phyloP scores from a whole-genome alignment of 805 yeast species.

The Schwanniomyces yamadae region DNA sequence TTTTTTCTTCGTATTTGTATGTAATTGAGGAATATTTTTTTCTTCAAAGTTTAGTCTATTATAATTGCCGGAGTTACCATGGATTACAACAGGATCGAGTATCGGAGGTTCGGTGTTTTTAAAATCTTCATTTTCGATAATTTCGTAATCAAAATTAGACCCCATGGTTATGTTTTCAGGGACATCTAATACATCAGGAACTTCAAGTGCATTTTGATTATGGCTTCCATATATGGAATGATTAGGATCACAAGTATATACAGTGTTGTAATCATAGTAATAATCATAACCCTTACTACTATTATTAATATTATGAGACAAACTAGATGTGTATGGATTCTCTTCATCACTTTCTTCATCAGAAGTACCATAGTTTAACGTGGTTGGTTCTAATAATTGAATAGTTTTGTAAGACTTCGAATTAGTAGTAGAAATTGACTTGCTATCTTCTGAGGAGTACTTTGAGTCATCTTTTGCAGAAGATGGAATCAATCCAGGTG shows the following conservation, averaged over 20 bases:
- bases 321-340: constrained; percentile 48
- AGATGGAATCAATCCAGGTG: constrained; percentile 26
- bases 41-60: too few relatives aligned
- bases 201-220: constrained; percentile 16
- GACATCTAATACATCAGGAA: constrained; percentile 44
- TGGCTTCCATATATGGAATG: constrained; percentile 38
- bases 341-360: constrained; percentile 64
- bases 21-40: background rate
- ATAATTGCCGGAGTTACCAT: constrained; percentile 5
- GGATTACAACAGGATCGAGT: constrained; percentile 21
- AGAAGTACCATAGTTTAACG: constrained; percentile 70
- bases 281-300: constrained; percentile 68
- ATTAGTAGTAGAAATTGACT: constrained; percentile 28
- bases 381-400: constrained; percentile 81
- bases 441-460: constrained; percentile 25
- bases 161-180: constrained; percentile 46
- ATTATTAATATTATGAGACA: constrained; percentile 71
- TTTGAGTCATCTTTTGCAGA: constrained; percentile 2
- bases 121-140: constrained; percentile 26
- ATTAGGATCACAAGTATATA: constrained; percentile 55
- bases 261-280: constrained; percentile 78
- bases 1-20: background rate
- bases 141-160: constrained; percentile 38
- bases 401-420: constrained; percentile 52
- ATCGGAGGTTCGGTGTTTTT: constrained; percentile 21